Base-by-base conservation (phyloP, 2,329 filamentous ascomycete genomes). In the Dendryphion nanum region DNA sequence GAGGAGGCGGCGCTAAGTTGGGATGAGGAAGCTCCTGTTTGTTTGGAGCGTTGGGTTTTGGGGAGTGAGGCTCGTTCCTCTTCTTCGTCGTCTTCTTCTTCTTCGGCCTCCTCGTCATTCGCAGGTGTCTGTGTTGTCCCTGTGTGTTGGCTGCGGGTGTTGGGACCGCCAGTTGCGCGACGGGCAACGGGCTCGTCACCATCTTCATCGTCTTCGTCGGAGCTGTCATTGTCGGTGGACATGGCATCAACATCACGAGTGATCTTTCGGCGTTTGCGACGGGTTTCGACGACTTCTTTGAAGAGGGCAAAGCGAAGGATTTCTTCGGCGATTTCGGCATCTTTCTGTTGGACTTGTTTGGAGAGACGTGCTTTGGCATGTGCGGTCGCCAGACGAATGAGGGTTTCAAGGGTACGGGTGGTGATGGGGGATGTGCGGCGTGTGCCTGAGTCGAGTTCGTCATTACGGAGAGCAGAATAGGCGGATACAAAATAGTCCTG, bases 301-400 rank as follows among this genome's bases (percentile, higher is more conserved):
- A 98, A 98, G 23, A 98, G 77, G 2, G 93, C 94, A 59, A 96
- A 98, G 14, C 93, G 81, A 20, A 98, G 72, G 49, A 98, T 95
- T 6, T 82, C 78, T 64, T 98, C 91, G 7, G 93, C 93, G 21
- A 89, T 83, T 37, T 86, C 71, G 1, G 91, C 90, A 64, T 98
- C 93, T 38, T 84, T 83, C 63, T 95, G 86, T 49, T 97, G 90
- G 3, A 98, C 89, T 28, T 88, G 77, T 59, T 81, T 89, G 1
- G 89, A 95, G 5, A 98, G 75, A 19, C 93, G 82, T 5, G 90
- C 81, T 69, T 97, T 98, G 44, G 93, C 93, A 55, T 98, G 93
- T 1, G 93, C 93, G 1, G 91, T 97, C 4, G 93, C 87, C 14
- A 98, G 77, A 82, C 93, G 93, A 62, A 98, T 97, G n/a, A 98